Conservation (phyloP, 352 stramenopile genomes). For the Pythium guiyangense region DNA sequence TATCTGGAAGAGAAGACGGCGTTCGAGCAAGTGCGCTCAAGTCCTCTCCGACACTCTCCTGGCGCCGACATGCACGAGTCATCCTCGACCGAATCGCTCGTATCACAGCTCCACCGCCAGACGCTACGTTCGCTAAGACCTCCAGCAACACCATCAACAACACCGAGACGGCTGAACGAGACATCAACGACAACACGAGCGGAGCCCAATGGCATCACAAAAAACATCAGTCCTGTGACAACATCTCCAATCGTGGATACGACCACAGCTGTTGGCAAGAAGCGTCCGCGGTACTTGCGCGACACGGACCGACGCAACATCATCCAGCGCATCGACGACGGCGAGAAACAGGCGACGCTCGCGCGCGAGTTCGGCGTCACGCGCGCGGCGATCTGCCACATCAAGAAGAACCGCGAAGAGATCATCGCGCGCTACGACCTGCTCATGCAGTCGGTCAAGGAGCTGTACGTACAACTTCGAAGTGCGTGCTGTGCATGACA, state of each 20-base stretch:
- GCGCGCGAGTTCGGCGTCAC: conserved; percentile 69
- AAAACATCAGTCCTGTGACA: too few relatives aligned
- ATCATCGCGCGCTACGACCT: conserved; percentile 67
- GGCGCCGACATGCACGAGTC: not conserved
- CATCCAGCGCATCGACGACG: conserved; percentile 61
- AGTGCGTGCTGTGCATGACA: not conserved
- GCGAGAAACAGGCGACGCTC: conserved; percentile 57
- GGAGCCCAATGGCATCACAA: too few relatives aligned
- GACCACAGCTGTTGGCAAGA: conserved; percentile 11
- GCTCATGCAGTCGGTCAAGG: conserved; percentile 45
- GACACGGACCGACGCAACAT: conserved; percentile 59
- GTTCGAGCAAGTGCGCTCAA: too few relatives aligned
- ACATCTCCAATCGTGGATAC: too few relatives aligned
- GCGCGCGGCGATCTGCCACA: conserved; percentile 64
- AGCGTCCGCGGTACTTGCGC: too few relatives aligned
- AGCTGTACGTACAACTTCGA: conserved; percentile 45
- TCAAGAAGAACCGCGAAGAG: conserved; percentile 74
- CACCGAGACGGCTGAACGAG: too few relatives aligned
- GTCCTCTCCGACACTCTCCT: too few relatives aligned
- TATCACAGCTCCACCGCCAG: not conserved
- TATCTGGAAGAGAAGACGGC: too few relatives aligned
- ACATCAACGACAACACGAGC: too few relatives aligned
- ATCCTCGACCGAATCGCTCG: not conserved
- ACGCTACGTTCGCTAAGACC: not conserved
- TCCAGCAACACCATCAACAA: too few relatives aligned